phyloP scores from a whole-genome alignment of 1,284 basidiomycete species.

The Cryptococcus sp. region DNA sequence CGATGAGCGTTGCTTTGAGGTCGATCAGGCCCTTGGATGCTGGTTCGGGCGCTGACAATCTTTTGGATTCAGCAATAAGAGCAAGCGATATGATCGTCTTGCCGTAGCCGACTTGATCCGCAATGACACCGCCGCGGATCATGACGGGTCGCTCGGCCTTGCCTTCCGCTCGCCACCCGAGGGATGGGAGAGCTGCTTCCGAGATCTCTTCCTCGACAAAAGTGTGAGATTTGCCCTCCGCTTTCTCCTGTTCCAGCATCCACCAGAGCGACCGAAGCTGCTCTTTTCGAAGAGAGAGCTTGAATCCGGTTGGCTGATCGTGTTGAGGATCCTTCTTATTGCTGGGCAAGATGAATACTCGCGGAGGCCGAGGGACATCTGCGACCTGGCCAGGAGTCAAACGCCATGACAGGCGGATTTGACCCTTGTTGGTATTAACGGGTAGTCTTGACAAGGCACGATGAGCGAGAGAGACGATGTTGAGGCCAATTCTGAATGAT shows the following conservation, averaged over 20 bases:
- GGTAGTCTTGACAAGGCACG: slow-evolving; percentile 83
- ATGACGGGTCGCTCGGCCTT: slow-evolving; percentile 75
- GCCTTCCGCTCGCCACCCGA: slow-evolving; percentile 92
- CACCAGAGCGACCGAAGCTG: slow-evolving; percentile 87
- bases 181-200: slow-evolving; percentile 77
- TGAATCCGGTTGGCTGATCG: slow-evolving; percentile 75
- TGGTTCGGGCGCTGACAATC: slow-evolving; percentile 61
- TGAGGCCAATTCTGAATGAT: slow-evolving; percentile 80
- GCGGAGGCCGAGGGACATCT: slow-evolving; percentile 56
- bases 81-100: slow-evolving; percentile 95
- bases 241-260: slow-evolving; percentile 83
- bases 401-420: slow-evolving; percentile 71
- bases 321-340: slow-evolving; percentile 77
- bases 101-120: slow-evolving; percentile 94
- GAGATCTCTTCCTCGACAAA: slow-evolving; percentile 94
- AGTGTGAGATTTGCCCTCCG: slow-evolving; percentile 61
- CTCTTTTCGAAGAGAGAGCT: slow-evolving; percentile 70
- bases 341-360: slow-evolving; percentile 66
- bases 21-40: slow-evolving; percentile 55
- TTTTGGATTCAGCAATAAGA: slow-evolving; percentile 66
- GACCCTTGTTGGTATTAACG: slow-evolving; percentile 57
- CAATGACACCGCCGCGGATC: slow-evolving; percentile 86
- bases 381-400: slow-evolving; percentile 63
- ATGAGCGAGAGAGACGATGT: slow-evolving; percentile 82
- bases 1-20: slow-evolving; percentile 77